A percentile compares a stretch with the other conserved stretches of the same genome.
These are phyloP conservation scores for Fusarium sp. DNA, from an alignment of 2,329 filamentous ascomycete genomes.

Conservation along the genomic window DNA sequence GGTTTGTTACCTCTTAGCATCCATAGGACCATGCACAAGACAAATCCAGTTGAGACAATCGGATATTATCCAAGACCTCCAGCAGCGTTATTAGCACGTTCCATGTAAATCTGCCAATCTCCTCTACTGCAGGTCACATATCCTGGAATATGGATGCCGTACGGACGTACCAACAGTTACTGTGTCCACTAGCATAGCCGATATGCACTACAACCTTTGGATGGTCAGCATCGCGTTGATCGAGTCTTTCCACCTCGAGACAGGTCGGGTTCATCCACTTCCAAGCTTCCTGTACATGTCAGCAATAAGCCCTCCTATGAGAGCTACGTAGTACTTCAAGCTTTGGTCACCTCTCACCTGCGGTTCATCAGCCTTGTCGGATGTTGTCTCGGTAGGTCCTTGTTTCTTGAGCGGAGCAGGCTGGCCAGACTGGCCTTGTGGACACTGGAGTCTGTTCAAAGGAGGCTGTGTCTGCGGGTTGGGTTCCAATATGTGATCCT, in stretches of 20 bases:
- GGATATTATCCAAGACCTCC: background rate
- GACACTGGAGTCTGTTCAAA: background rate
- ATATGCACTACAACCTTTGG: background rate
- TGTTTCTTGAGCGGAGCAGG: background rate
- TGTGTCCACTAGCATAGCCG: background rate
- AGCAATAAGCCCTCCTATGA: conserved; percentile 7
- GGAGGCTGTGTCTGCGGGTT: conserved; percentile 24
- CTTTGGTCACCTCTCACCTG: conserved; percentile 8
- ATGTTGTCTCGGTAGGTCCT: background rate
- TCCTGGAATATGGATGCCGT: background rate
- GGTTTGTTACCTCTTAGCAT: background rate
- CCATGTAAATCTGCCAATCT: background rate
- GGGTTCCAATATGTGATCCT: conserved; percentile 10
- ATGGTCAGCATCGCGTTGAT: conserved; percentile 14
- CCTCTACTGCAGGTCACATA: background rate
- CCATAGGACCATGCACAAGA: background rate
- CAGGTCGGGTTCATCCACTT: conserved; percentile 13
- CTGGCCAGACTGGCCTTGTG: background rate
- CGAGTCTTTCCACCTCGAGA: background rate
- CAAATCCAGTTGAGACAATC: background rate
- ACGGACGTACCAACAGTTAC: background rate
- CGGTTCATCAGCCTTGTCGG: conserved; percentile 20
- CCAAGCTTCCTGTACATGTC: background rate
- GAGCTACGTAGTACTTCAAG: background rate
- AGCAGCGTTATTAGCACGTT: background rate